phyloP scores from a whole-genome alignment of 1,284 basidiomycete genomes.

The Coniferiporia sulphurascens region DNA sequence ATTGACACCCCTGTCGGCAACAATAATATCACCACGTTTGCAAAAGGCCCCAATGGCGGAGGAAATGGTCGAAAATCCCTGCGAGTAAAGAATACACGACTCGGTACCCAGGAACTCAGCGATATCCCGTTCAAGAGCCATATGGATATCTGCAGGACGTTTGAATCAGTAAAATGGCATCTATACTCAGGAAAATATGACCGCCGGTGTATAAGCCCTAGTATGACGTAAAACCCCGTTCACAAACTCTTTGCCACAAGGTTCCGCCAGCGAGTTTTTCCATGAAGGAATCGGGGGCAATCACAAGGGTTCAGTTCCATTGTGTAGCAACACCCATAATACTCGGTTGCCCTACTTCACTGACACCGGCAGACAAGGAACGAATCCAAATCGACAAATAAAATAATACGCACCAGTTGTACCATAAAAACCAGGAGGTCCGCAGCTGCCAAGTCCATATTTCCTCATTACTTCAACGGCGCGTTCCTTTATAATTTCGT shows the following conservation, averaged over 20 bases:
- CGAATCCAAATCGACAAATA: neutral
- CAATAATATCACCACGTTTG: conserved; percentile 97
- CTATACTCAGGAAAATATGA: too few species aligned
- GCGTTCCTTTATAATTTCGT: conserved; percentile 82
- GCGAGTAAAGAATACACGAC: conserved; percentile 89
- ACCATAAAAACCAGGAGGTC: conserved; percentile 97
- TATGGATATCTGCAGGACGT: conserved; percentile 74
- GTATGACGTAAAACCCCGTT: too few species aligned
- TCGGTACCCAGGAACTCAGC: conserved; percentile 90
- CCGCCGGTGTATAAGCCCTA: too few species aligned
- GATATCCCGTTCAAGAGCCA: conserved; percentile 83
- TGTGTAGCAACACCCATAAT: neutral
- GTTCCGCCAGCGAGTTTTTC: too few species aligned
- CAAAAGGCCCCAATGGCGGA: conserved; percentile 97
- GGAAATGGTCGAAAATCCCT: conserved; percentile 88
- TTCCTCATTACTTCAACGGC: conserved; percentile 85
- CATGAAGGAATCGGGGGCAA: too few species aligned
- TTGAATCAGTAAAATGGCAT: neutral
- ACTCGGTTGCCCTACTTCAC: neutral
- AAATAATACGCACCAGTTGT: conserved; percentile 67
- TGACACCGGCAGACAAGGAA: neutral
- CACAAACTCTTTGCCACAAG: too few species aligned
- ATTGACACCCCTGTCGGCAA: conserved; percentile 93
- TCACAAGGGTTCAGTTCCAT: neutral
- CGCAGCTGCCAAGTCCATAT: conserved; percentile 95